Evolutionary conservation across 78 protist species (phyloP).

Genomic region (Diacronema lutheri): DNA sequence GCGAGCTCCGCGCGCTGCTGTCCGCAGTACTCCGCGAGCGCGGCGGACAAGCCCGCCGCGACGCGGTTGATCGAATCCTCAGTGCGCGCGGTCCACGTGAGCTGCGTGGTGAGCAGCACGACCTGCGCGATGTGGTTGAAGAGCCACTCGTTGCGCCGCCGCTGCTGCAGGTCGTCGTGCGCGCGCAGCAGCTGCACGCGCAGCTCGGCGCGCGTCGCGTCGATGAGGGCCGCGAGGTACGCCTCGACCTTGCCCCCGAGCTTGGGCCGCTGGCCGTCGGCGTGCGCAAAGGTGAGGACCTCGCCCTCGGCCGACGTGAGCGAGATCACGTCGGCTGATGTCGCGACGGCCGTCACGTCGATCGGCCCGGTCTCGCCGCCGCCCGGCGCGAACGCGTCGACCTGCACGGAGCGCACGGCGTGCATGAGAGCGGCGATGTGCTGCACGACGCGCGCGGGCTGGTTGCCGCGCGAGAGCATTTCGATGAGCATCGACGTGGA

Average conservation of each 20-base stretch:
- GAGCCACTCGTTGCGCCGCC: conserved; percentile 14
- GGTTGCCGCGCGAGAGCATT: conserved; percentile 48
- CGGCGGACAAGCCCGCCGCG: not conserved
- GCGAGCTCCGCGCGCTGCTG: not conserved
- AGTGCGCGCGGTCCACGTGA: conserved; percentile 25
- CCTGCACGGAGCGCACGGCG: not conserved
- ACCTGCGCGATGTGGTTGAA: conserved; percentile 27
- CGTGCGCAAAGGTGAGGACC: not conserved
- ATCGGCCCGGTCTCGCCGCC: too few relatives aligned
- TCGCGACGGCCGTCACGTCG: too few relatives aligned
- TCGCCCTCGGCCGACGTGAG: not conserved
- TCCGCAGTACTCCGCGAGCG: not conserved
- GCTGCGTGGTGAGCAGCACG: conserved; percentile 20
- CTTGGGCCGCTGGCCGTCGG: not conserved
- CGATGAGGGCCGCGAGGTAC: conserved; percentile 33
- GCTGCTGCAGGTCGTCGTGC: conserved; percentile 41
- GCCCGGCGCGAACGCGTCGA: too few relatives aligned
- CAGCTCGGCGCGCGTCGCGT: not conserved
- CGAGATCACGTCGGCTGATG: not conserved
- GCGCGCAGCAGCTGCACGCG: conserved; percentile 1
- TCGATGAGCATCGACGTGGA: conserved; percentile 50
- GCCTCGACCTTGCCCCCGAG: conserved; percentile 46
- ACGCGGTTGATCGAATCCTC: conserved; percentile 8
- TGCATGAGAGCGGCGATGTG: conserved; percentile 41
- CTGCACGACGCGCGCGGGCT: not conserved